Conservation (phyloP, 176 grass and related monocot genomes). For the Otatea glauca region DNA sequence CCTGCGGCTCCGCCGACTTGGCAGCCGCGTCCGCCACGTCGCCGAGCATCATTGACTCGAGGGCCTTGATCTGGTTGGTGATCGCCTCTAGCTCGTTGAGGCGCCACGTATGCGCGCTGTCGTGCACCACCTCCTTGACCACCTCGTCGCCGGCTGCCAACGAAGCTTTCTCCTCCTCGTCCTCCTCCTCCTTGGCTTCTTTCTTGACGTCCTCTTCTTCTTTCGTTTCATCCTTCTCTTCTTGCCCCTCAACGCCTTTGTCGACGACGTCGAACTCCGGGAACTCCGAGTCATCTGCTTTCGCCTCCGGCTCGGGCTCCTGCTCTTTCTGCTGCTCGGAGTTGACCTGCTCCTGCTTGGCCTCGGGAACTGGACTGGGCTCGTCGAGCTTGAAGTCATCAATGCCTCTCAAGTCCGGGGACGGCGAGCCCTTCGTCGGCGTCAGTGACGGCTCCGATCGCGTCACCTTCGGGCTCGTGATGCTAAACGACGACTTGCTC, state of each 20-base stretch:
- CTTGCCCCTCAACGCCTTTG: constrained; percentile 76
- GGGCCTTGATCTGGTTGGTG: constrained; percentile 86
- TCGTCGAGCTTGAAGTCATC: constrained; percentile 93
- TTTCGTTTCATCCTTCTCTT: constrained; percentile 48
- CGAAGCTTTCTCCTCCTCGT: constrained; percentile 16
- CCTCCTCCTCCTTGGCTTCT: neutral
- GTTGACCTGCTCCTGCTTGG: constrained; percentile 24
- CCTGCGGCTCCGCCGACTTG: constrained; percentile 29
- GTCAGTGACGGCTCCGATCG: constrained; percentile 49
- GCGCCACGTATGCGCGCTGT: constrained; percentile 64
- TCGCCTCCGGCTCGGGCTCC: constrained; percentile 31
- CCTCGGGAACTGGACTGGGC: constrained; percentile 35
- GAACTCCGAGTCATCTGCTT: constrained; percentile 69
- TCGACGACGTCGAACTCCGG: constrained; percentile 90
- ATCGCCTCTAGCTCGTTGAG: constrained; percentile 87
- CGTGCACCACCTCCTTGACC: constrained; percentile 86
- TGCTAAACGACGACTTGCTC: constrained; percentile 79
- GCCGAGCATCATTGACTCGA: constrained; percentile 77
- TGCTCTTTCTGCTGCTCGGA: neutral
- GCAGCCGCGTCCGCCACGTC: constrained; percentile 31
- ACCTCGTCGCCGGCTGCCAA: constrained; percentile 62
- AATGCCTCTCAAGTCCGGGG: constrained; percentile 67
- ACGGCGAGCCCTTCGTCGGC: constrained; percentile 43
- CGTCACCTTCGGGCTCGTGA: constrained; percentile 74
- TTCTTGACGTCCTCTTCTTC: constrained; percentile 10